Conservation (phyloP, 2,329 filamentous ascomycete species). For the Aspergillus sp. region DNA sequence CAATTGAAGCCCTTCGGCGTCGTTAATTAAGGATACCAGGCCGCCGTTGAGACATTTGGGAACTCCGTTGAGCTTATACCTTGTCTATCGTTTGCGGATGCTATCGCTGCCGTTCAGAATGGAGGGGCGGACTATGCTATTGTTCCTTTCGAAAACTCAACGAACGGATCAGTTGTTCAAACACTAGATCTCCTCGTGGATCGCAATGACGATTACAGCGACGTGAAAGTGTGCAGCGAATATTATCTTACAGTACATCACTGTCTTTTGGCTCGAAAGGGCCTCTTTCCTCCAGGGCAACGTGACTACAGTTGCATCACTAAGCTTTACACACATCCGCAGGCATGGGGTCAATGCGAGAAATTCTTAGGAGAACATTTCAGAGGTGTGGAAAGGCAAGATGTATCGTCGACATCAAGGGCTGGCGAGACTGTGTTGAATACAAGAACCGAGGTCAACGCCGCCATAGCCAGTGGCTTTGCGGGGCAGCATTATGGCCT, state of each 20-base stretch:
- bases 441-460: slow-evolving; percentile 59
- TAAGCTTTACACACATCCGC: slow-evolving; percentile 87
- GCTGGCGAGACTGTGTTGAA: slow-evolving; percentile 73
- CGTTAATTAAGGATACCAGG: slow-evolving; percentile 40
- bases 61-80: slow-evolving; percentile 33
- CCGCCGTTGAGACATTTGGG: slow-evolving; percentile 54
- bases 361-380: slow-evolving; percentile 70
- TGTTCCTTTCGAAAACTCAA: slow-evolving; percentile 93
- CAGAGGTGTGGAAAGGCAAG: slow-evolving; percentile 73
- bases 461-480: slow-evolving; percentile 74
- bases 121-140: slow-evolving; percentile 69
- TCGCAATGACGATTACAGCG: slow-evolving; percentile 60
- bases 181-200: slow-evolving; percentile 89
- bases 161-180: slow-evolving; percentile 87
- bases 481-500: slow-evolving; percentile 70
- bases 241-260: slow-evolving; percentile 86
- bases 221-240: slow-evolving; percentile 77
- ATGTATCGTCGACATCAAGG: slow-evolving; percentile 80
- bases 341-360: slow-evolving; percentile 91
- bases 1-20: slow-evolving; percentile 19
- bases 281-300: slow-evolving; percentile 21
- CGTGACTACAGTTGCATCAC: slow-evolving; percentile 59
- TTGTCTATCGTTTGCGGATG: slow-evolving; percentile 54
- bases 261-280: slow-evolving; percentile 65
- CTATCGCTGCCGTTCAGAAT: slow-evolving; percentile 76